Evolutionary conservation across 768 basidiomycete genomes (phyloP).

Genomic region (Boletus patriciae): DNA sequence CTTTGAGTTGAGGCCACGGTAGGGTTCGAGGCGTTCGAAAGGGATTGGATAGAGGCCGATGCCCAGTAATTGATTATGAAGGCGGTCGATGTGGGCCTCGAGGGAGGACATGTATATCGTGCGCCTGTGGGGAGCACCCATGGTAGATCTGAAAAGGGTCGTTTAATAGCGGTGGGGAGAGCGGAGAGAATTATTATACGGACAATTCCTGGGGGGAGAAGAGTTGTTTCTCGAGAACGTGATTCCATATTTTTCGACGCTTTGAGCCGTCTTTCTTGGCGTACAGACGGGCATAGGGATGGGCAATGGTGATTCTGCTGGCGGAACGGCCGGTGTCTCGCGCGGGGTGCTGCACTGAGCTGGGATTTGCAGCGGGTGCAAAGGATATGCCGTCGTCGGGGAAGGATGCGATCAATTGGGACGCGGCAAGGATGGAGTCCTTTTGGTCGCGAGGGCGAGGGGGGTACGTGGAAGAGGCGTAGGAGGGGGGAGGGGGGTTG

Average conservation of each 20-base stretch:
- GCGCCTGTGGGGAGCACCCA: conserved; percentile 67
- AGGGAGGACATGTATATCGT: conserved; percentile 71
- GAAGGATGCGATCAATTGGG: conserved; percentile 14
- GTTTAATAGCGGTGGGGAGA: neutral
- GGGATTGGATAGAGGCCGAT: conserved; percentile 57
- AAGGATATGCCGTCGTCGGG: conserved; percentile 28
- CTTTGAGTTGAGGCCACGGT: conserved; percentile 71
- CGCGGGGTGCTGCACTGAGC: conserved; percentile 17
- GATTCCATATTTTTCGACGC: conserved; percentile 75
- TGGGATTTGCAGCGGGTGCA: neutral
- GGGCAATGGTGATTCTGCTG: conserved; percentile 43
- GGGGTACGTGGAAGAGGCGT: neutral
- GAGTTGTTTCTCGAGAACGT: conserved; percentile 69
- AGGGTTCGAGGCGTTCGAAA: conserved; percentile 55
- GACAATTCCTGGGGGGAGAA: conserved; percentile 69
- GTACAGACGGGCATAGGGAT: conserved; percentile 69
- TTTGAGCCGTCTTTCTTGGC: conserved; percentile 64
- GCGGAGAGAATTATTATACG: conserved; percentile 18
- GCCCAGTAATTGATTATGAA: conserved; percentile 58
- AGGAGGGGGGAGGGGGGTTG: conserved; percentile 2
- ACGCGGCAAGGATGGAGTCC: neutral
- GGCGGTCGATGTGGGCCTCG: conserved; percentile 67
- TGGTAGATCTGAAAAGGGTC: conserved; percentile 47
- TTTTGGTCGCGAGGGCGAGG: conserved; percentile 3
- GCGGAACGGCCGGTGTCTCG: conserved; percentile 21